Evolutionary conservation across 257 asterid genomes (phyloP).

Genomic region (Petunia axillaris): DNA sequence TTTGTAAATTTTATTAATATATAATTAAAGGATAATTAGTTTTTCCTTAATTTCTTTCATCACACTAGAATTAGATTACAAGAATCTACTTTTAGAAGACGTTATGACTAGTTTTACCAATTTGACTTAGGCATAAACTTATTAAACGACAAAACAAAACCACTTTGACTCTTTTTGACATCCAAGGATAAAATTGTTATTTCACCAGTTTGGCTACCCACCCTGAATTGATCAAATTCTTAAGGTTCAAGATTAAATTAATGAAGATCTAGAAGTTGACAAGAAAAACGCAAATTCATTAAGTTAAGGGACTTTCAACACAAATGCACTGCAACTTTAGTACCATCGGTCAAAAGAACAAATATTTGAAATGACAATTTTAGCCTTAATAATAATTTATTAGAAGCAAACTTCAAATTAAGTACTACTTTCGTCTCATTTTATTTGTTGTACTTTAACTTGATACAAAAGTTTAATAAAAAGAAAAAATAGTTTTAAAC

Average conservation of each 20-base stretch:
- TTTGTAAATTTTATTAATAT: background rate
- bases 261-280: conserved; percentile 26
- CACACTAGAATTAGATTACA: background rate
- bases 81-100: background rate
- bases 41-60: background rate
- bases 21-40: background rate
- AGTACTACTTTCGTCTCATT: too few relatives aligned
- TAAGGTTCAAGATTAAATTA: background rate
- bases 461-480: too few relatives aligned
- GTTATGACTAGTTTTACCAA: conserved; percentile 13
- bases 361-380: background rate
- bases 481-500: too few relatives aligned
- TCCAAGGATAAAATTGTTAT: conserved; percentile 41
- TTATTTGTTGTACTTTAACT: too few relatives aligned
- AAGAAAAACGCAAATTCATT: background rate
- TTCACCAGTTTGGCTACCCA: conserved; percentile 4
- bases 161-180: conserved; percentile 25
- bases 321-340: conserved; percentile 23
- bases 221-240: conserved; percentile 17
- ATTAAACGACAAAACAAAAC: conserved; percentile 12
- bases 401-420: background rate
- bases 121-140: conserved; percentile 15
- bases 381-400: background rate
- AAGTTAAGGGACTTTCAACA: background rate
- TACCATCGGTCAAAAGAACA: conserved; percentile 20